Conservation (phyloP, 805 yeast genomes). For the Candida krabiensis region DNA sequence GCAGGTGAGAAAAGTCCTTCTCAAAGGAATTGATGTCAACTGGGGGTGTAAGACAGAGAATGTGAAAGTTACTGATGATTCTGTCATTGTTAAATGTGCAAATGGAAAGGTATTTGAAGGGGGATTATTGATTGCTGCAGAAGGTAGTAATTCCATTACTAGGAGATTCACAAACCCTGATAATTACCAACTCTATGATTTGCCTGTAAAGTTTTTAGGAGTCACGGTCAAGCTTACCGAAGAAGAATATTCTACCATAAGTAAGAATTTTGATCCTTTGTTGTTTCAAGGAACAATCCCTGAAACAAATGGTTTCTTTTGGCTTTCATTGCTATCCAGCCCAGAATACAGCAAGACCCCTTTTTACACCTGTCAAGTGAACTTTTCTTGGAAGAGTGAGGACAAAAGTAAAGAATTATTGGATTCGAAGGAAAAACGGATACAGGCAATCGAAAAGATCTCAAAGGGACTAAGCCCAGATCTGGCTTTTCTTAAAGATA, state of each 20-base stretch:
- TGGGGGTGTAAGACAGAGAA: constrained; percentile 27
- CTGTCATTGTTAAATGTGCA: constrained; percentile 19
- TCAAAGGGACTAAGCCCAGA: constrained; percentile 10
- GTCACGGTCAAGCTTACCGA: constrained; percentile 26
- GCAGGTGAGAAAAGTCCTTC: constrained; percentile 26
- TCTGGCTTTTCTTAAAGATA: constrained; percentile 11
- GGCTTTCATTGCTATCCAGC: constrained; percentile 28
- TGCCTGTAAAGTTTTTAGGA: constrained; percentile 31
- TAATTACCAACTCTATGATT: constrained; percentile 21
- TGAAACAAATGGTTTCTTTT: constrained; percentile 25
- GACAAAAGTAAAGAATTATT: constrained; percentile 10
- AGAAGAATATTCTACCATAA: constrained; percentile 20
- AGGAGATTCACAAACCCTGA: constrained; percentile 23
- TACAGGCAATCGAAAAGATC: constrained; percentile 7
- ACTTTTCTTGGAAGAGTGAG: constrained; percentile 19
- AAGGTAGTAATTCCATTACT: constrained; percentile 28
- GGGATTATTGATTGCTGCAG: constrained; percentile 26
- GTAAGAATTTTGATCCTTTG: constrained; percentile 27
- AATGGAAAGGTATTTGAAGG: constrained; percentile 23
- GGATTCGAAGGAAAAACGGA: constrained; percentile 9
- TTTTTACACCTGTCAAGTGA: constrained; percentile 19
- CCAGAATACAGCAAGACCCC: constrained; percentile 13
- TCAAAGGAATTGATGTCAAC: constrained; percentile 28
- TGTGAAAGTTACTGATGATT: constrained; percentile 8
- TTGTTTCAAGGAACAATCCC: constrained; percentile 34